These are phyloP conservation scores for Flaveria trinervia DNA, from an alignment of 129 eudicot genomes.

Conservation along the genomic window DNA sequence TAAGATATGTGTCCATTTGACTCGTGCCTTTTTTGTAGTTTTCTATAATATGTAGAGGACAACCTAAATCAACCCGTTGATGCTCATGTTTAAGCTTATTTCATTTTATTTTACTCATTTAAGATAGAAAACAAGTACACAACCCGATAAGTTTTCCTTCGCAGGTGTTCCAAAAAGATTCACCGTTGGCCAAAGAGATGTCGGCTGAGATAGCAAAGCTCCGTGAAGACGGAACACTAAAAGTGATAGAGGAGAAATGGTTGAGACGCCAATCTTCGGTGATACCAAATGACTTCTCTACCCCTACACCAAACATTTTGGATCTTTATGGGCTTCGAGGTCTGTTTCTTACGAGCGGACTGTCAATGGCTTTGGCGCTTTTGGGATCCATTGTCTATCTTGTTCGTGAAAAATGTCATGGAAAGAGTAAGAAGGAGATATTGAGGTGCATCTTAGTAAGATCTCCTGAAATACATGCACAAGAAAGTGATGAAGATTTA, in stretches of 20 bases:
- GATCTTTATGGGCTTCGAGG: constrained; percentile 29
- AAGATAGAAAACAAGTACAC: background rate
- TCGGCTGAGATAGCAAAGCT: constrained; percentile 40
- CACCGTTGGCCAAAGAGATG: constrained; percentile 35
- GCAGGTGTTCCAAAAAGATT: constrained; percentile 46
- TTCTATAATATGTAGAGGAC: no score
- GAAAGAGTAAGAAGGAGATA: constrained; percentile 20
- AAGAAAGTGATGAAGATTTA: background rate
- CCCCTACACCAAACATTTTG: constrained; percentile 9
- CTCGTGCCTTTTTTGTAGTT: no score
- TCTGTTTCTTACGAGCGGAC: constrained; percentile 21
- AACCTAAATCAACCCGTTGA: no score
- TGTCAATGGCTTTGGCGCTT: constrained; percentile 29
- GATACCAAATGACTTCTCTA: constrained; percentile 3
- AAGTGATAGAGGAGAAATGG: constrained; percentile 44
- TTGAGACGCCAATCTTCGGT: constrained; percentile 15
- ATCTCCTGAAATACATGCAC: constrained; percentile 14
- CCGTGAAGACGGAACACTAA: constrained; percentile 44
- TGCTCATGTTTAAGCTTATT: background rate
- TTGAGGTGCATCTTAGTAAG: constrained; percentile 16
- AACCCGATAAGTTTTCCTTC: background rate
- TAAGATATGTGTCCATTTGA: no score
- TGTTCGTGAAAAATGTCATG: constrained; percentile 3
- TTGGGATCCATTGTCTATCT: constrained; percentile 1
- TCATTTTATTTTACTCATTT: background rate